These are phyloP conservation scores for Apiospora hydei DNA, from an alignment of 2,329 filamentous ascomycete species.

Conservation along the genomic window DNA sequence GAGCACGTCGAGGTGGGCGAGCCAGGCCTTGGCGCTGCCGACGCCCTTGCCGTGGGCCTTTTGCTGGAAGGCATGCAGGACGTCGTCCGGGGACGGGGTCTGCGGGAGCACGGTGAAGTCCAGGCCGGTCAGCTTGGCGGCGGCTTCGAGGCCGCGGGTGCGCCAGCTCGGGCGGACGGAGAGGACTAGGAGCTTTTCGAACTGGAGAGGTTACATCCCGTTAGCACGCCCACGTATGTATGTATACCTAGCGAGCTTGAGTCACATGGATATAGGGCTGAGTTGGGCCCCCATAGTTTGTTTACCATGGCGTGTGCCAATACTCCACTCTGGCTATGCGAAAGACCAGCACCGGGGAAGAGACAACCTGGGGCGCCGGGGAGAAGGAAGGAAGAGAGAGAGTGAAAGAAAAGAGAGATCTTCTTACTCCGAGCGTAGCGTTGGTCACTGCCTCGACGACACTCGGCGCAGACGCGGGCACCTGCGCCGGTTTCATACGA, in stretches of 20 bases:
- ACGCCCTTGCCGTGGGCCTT: constrained; percentile 31
- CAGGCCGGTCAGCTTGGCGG: constrained; percentile 43
- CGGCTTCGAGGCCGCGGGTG: constrained; percentile 44
- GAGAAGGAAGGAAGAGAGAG: background rate
- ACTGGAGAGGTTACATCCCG: constrained; percentile 26
- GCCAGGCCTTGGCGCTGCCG: constrained; percentile 39
- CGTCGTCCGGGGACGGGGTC: constrained; percentile 37
- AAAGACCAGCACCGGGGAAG: too few species aligned
- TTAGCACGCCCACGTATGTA: background rate
- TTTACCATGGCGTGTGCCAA: too few species aligned
- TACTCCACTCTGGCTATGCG: too few species aligned
- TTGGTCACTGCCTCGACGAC: constrained; percentile 15
- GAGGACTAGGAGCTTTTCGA: constrained; percentile 42
- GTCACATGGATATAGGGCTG: too few species aligned
- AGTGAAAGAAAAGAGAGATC: too few species aligned
- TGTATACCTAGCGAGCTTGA: background rate
- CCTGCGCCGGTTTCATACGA: background rate
- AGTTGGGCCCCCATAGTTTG: too few species aligned
- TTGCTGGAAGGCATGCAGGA: constrained; percentile 40
- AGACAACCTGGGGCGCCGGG: background rate
- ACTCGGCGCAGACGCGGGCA: background rate
- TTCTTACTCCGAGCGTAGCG: constrained; percentile 20
- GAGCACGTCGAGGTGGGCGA: constrained; percentile 42
- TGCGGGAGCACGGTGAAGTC: constrained; percentile 44
- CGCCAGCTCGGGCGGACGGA: constrained; percentile 45